Percentiles rank a stretch among this genome's conserved stretches.
Conservation (phyloP, 2,329 filamentous ascomycete species). For the Penicillium rolfsii region DNA sequence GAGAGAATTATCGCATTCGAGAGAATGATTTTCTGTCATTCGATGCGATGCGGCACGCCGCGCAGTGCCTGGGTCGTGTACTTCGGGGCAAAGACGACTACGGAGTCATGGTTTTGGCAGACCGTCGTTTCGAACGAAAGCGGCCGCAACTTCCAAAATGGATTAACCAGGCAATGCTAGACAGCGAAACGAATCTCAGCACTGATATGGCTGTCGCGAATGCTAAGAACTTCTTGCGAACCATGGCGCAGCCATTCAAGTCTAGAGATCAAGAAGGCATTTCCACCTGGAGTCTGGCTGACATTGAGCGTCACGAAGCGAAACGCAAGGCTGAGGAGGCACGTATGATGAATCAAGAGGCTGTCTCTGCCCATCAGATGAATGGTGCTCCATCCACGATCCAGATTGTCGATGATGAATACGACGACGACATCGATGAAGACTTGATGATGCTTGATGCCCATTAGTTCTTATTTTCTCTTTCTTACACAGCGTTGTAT, state of each 20-base stretch:
- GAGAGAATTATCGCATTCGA: conserved; percentile 93
- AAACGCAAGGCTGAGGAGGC: conserved; percentile 75
- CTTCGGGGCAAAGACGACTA: conserved; percentile 97
- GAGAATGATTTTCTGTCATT: conserved; percentile 98
- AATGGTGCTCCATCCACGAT: conserved; percentile 30
- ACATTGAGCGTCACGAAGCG: conserved; percentile 68
- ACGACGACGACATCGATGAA: conserved; percentile 49
- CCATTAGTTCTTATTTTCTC: conserved; percentile 26
- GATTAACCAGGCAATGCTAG: conserved; percentile 86
- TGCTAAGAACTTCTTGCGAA: conserved; percentile 84
- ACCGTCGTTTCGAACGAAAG: conserved; percentile 92
- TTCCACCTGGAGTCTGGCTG: conserved; percentile 83
- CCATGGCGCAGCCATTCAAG: conserved; percentile 90
- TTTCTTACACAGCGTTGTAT: conserved; percentile 2
- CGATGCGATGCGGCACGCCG: conserved; percentile 98
- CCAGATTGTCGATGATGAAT: conserved; percentile 38
- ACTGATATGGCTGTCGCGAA: conserved; percentile 92
- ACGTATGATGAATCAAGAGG: conserved; percentile 62
- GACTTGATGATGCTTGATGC: conserved; percentile 49
- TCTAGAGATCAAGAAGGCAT: conserved; percentile 85
- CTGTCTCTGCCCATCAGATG: conserved; percentile 30
- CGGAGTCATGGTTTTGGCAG: conserved; percentile 98
- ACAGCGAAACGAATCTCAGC: conserved; percentile 85
- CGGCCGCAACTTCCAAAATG: conserved; percentile 88
- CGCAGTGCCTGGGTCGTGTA: conserved; percentile 93